These are phyloP conservation scores for Penicillium freii DNA, from an alignment of 2,329 filamentous ascomycete species.

Conservation along the genomic window DNA sequence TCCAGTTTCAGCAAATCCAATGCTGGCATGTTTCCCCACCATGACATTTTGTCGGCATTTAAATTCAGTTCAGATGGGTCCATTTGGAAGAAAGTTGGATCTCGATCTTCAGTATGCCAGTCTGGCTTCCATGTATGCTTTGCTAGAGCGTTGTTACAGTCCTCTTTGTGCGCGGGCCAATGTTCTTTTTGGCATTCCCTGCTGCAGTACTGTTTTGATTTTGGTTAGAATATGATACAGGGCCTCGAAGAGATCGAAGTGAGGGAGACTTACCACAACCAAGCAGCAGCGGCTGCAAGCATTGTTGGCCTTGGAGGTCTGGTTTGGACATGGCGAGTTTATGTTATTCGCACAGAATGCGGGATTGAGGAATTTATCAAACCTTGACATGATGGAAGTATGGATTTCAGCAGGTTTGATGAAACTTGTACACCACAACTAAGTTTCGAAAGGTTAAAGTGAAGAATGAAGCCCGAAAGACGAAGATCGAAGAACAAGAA, in stretches of 20 bases:
- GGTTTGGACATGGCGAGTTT: background rate
- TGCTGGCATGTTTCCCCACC: background rate
- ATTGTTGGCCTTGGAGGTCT: background rate
- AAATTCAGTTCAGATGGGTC: background rate
- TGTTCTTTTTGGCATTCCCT: background rate
- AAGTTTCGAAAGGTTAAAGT: too few species aligned
- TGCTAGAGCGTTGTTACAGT: background rate
- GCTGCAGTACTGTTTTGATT: background rate
- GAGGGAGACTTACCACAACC: background rate
- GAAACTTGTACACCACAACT: background rate
- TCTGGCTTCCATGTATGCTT: background rate
- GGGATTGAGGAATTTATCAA: background rate
- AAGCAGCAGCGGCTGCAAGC: background rate
- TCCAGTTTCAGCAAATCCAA: background rate
- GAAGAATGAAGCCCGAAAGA: background rate
- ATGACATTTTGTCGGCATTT: background rate
- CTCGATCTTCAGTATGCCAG: background rate
- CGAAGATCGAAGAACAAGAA: background rate
- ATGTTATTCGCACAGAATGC: background rate
- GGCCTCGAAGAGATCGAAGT: background rate
- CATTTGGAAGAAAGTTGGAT: background rate
- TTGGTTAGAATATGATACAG: background rate
- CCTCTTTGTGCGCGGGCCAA: background rate
- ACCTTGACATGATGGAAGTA: background rate
- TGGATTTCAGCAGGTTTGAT: too few species aligned